phyloP scores from a whole-genome alignment of 2,329 filamentous ascomycete genomes.

The Trichoderma afroharzianum region DNA sequence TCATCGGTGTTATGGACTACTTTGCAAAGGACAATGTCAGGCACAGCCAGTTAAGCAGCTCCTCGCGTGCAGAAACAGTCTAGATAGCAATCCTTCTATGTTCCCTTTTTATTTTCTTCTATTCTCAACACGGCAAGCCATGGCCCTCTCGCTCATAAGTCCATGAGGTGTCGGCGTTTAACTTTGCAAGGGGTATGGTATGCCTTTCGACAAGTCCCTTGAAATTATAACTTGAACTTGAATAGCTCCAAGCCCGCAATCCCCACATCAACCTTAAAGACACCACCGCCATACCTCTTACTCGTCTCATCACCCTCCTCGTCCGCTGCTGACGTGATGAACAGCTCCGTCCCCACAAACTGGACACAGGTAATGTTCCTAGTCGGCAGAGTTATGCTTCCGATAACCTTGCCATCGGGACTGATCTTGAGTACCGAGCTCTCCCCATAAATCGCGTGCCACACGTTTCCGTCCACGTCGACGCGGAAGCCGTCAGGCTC shows the following conservation, averaged over 20 bases:
- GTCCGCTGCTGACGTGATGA: conserved; percentile 72
- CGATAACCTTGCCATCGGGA: conserved; percentile 65
- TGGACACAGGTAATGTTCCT: conserved; percentile 75
- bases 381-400: conserved; percentile 73
- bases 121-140: not conserved
- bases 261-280: conserved; percentile 77
- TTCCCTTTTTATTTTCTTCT: not conserved
- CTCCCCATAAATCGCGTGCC: conserved; percentile 83
- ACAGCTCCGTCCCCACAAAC: conserved; percentile 71
- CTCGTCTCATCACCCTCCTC: conserved; percentile 63
- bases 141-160: not conserved
- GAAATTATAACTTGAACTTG: conserved; percentile 54
- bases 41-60: not conserved
- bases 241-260: conserved; percentile 60
- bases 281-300: conserved; percentile 61
- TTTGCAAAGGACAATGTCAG: not conserved
- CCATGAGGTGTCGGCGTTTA: not conserved
- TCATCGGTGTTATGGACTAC: not conserved
- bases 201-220: not conserved
- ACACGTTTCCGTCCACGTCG: conserved; percentile 80
- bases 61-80: not conserved
- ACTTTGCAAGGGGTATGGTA: not conserved
- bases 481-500: conserved; percentile 82
- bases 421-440: conserved; percentile 71
- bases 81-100: not conserved